Base-by-base conservation (phyloP, 2,329 filamentous ascomycete genomes). In the Xenoacremonium recifei region DNA sequence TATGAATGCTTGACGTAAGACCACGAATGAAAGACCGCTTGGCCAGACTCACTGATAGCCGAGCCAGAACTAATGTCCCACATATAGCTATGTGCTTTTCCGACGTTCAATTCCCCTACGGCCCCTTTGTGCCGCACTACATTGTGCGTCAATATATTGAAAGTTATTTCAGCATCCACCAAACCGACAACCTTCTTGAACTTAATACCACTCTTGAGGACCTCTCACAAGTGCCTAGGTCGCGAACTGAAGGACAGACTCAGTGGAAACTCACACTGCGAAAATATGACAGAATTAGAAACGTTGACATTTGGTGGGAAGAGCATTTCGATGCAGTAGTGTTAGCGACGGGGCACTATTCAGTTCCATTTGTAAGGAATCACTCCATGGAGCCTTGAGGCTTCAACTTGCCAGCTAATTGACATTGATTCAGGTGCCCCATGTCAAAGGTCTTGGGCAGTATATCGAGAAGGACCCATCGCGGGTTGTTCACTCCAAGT, bases 31-130 rank as follows among this genome's bases (percentile, higher is more conserved):
- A 5, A 9, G 16, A 9, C 12, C 5, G 6, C 31, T 18, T 11
- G 16, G 15, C n/a, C n/a, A n/a, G n/a, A n/a, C n/a, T n/a, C n/a
- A n/a, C 12, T 1, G 0, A 1, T 3, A 3, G 3, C 9, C 3
- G 7, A 33, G 17, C 69, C 4, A 58, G 76, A 2, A 80, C 77
- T 2, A 80, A 80, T 36, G 75, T 80, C 0, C 77, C 77, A 0
- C 70, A 74, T 29, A 72, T 79, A 23, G 75, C 74, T 17, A 80
- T 79, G 76, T 69, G 64, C 4, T 78, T 79, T 48, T 79, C 76
- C 0, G 77, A 80, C 43, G 35, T 61, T 1, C 64, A 64, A 1
- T 80, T 80, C 47, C 62, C 76, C 0, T 79, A 79, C 42, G 77
- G 76, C 0, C 75, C 77, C 0, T 80, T 80, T 50, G 71, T 70